phyloP scores from a whole-genome alignment of 768 basidiomycete genomes.

The Tricholoma matsutake region DNA sequence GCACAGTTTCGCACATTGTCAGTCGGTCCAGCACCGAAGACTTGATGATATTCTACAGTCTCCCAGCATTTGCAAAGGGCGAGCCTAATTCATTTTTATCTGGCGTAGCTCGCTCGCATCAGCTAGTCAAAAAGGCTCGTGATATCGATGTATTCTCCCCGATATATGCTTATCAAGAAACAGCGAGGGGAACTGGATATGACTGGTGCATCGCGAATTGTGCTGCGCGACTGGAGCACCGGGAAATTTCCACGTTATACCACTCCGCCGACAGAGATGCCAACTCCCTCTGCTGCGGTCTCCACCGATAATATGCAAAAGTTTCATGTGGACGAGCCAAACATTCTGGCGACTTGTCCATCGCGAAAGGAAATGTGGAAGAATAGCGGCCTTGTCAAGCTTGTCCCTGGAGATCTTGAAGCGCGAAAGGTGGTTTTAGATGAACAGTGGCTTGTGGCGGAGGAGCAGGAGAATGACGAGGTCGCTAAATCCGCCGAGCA shows the following conservation, averaged over 20 bases:
- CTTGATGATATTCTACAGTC: slow-evolving; percentile 83
- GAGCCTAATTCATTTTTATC: slow-evolving; percentile 73
- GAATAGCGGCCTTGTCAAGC: slow-evolving; percentile 55
- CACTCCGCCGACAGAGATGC: slow-evolving; percentile 37
- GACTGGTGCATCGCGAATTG: slow-evolving; percentile 68
- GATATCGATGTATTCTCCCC: neutral
- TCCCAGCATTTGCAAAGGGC: slow-evolving; percentile 73
- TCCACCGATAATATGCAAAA: slow-evolving; percentile 15
- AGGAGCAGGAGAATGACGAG: slow-evolving; percentile 34
- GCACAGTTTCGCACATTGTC: slow-evolving; percentile 64
- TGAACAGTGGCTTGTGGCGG: slow-evolving; percentile 43
- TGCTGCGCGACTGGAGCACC: slow-evolving; percentile 83
- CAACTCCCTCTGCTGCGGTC: slow-evolving; percentile 8
- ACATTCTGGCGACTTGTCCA: slow-evolving; percentile 43
- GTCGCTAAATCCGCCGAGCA: slow-evolving; percentile 27
- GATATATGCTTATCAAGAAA: slow-evolving; percentile 6
- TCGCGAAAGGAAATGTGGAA: slow-evolving; percentile 71
- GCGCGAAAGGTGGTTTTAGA: slow-evolving; percentile 36
- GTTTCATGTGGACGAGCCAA: slow-evolving; percentile 45
- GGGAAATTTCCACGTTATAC: slow-evolving; percentile 76
- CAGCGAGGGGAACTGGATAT: slow-evolving; percentile 75
- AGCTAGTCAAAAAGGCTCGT: slow-evolving; percentile 74
- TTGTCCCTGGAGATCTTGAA: slow-evolving; percentile 34
- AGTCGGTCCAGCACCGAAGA: slow-evolving; percentile 70
- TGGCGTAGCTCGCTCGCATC: slow-evolving; percentile 69